phyloP scores from a whole-genome alignment of 352 stramenopile genomes.

The Phytophthora cactorum region DNA sequence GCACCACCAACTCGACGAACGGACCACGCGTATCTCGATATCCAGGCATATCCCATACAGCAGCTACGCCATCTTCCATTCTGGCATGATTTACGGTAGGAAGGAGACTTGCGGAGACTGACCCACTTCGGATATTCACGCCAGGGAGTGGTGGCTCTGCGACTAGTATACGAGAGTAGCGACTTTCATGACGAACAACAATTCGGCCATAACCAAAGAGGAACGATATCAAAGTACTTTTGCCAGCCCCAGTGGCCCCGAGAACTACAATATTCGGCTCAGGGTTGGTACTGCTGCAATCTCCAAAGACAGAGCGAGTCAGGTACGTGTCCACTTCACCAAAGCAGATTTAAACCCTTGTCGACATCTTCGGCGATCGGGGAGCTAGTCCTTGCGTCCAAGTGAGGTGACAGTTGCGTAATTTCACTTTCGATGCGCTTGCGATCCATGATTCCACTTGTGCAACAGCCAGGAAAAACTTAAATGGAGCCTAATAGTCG shows the following conservation, averaged over 20 bases:
- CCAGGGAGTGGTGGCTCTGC: conserved; percentile 1
- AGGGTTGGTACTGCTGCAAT: not conserved
- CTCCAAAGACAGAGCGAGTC: conserved; percentile 2
- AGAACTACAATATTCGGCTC: conserved; percentile 23
- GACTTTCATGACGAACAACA: conserved; percentile 18
- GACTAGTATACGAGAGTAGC: conserved; percentile 16
- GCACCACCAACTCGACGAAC: conserved; percentile 26
- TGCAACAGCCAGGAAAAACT: not conserved
- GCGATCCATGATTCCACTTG: conserved; percentile 9
- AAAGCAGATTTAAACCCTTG: conserved; percentile 9
- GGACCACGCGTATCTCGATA: conserved; percentile 29
- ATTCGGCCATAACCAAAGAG: conserved; percentile 22
- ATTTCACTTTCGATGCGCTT: conserved; percentile 7
- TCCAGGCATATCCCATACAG: conserved; percentile 38
- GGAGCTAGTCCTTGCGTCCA: not conserved
- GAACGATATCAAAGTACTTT: conserved; percentile 15
- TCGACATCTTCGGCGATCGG: conserved; percentile 14
- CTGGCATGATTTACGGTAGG: conserved; percentile 11
- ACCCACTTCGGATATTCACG: conserved; percentile 20
- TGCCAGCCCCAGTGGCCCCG: not conserved
- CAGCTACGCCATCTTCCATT: not conserved
- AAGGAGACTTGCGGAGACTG: conserved; percentile 9
- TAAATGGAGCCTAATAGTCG: not conserved
- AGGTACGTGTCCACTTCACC: conserved; percentile 27
- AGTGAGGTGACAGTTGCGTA: not conserved